phyloP scores from a whole-genome alignment of 2,329 filamentous ascomycete genomes.

The Calonectria pseudoreteaudii region DNA sequence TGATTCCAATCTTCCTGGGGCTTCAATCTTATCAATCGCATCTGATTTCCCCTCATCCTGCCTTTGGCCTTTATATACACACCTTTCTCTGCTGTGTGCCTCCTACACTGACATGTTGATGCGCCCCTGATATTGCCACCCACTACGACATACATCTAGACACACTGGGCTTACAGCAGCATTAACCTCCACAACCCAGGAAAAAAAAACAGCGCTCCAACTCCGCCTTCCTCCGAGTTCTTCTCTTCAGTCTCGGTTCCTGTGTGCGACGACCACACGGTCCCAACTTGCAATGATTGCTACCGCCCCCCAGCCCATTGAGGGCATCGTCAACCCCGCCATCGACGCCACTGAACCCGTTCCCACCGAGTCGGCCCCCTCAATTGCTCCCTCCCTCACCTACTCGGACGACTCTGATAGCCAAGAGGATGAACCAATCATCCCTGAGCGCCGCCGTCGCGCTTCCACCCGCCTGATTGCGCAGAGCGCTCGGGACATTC shows the following conservation, averaged over 20 bases:
- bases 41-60: conserved; percentile 10
- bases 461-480: conserved; percentile 77
- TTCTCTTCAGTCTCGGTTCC: not conserved
- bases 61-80: not conserved
- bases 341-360: conserved; percentile 55
- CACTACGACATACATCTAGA: not conserved
- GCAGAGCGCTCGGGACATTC: conserved; percentile 71
- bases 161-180: not conserved
- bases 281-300: conserved; percentile 45
- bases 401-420: conserved; percentile 74
- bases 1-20: conserved; percentile 3
- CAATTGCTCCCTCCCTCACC: conserved; percentile 70
- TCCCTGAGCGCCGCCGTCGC: conserved; percentile 65
- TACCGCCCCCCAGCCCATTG: conserved; percentile 37
- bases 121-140: conserved; percentile 39
- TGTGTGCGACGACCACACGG: conserved; percentile 29
- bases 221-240: conserved; percentile 11
- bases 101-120: conserved; percentile 38
- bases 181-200: not conserved
- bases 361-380: conserved; percentile 61
- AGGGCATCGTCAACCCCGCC: conserved; percentile 53
- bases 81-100: conserved; percentile 16
- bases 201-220: conserved; percentile 3
- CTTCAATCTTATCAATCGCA: conserved; percentile 39
- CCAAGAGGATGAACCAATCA: conserved; percentile 61